phyloP scores from a whole-genome alignment of 2,329 filamentous ascomycete species.

The Leptoxyphium fumago region DNA sequence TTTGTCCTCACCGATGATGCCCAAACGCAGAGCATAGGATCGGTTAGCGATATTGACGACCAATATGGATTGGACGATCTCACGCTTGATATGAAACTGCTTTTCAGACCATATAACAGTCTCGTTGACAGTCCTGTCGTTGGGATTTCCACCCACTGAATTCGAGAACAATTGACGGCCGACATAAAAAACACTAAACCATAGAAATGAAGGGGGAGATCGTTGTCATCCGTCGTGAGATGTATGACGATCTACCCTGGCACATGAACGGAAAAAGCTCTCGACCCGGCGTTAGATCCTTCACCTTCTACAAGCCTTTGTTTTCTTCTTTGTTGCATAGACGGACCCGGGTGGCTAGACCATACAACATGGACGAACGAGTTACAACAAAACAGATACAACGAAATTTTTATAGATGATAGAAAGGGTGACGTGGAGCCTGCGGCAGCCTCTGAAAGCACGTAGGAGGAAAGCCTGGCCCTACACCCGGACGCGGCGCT shows the following conservation, averaged over 20 bases:
- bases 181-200: not conserved
- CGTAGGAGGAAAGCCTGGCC: conserved; percentile 2
- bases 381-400: conserved; percentile 8
- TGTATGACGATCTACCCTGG: not conserved
- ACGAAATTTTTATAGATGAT: conserved; percentile 8
- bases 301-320: conserved; percentile 4
- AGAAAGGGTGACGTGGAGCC: conserved; percentile 9
- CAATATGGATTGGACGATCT: conserved; percentile 49
- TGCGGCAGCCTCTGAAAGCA: conserved; percentile 1
- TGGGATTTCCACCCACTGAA: conserved; percentile 15
- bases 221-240: not conserved
- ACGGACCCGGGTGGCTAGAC: conserved; percentile 3
- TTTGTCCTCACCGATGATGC: conserved; percentile 51
- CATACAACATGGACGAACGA: not conserved
- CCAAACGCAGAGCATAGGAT: conserved; percentile 50
- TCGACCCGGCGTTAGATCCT: conserved; percentile 4
- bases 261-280: not conserved
- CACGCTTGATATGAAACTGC: conserved; percentile 55
- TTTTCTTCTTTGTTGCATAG: conserved; percentile 3
- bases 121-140: conserved; percentile 19
- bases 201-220: not conserved
- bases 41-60: conserved; percentile 53
- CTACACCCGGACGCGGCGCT: conserved; percentile 3
- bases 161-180: not conserved
- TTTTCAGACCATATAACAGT: conserved; percentile 46